Evolutionary conservation across 2,329 filamentous ascomycete genomes (phyloP).

Genomic region (Aspergillus terreus): DNA sequence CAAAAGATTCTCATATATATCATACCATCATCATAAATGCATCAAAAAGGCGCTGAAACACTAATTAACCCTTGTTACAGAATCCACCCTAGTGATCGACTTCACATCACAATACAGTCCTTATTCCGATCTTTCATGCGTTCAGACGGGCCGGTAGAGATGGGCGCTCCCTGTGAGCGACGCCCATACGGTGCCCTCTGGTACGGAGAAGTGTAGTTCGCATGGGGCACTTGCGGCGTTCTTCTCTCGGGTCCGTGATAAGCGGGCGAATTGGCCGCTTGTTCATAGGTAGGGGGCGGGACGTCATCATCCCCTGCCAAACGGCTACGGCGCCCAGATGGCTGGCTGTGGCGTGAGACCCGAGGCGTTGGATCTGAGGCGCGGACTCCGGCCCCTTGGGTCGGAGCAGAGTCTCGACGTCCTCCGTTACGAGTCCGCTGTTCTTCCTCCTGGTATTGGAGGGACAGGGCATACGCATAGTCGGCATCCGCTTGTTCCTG

Average conservation of each 20-base stretch:
- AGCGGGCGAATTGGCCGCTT: conserved; percentile 54
- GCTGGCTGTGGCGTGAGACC: conserved; percentile 18
- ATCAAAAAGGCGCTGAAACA: not conserved
- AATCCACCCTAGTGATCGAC: not conserved
- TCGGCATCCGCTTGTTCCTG: conserved; percentile 69
- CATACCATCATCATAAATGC: not conserved
- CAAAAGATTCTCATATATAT: conserved; percentile 3
- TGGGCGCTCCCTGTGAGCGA: conserved; percentile 11
- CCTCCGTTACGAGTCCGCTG: conserved; percentile 55
- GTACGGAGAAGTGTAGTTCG: conserved; percentile 16
- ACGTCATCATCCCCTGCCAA: conserved; percentile 42
- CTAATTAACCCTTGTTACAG: too few species aligned
- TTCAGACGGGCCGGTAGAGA: conserved; percentile 12
- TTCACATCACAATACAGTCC: conserved; percentile 44
- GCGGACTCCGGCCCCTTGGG: conserved; percentile 17
- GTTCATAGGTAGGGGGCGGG: conserved; percentile 64
- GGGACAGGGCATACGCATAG: conserved; percentile 81
- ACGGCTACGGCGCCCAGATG: conserved; percentile 22
- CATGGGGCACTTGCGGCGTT: conserved; percentile 32
- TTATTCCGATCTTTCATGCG: conserved; percentile 33
- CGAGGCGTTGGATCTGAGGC: conserved; percentile 20
- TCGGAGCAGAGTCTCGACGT: conserved; percentile 32
- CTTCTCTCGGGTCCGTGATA: conserved; percentile 49
- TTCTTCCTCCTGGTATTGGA: conserved; percentile 93
- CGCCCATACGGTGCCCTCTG: conserved; percentile 16